Evolutionary conservation across 2,329 filamentous ascomycete genomes (phyloP), one percentile per base, ranked within the genome.

Genomic region (Clonostachys rosea): DNA sequence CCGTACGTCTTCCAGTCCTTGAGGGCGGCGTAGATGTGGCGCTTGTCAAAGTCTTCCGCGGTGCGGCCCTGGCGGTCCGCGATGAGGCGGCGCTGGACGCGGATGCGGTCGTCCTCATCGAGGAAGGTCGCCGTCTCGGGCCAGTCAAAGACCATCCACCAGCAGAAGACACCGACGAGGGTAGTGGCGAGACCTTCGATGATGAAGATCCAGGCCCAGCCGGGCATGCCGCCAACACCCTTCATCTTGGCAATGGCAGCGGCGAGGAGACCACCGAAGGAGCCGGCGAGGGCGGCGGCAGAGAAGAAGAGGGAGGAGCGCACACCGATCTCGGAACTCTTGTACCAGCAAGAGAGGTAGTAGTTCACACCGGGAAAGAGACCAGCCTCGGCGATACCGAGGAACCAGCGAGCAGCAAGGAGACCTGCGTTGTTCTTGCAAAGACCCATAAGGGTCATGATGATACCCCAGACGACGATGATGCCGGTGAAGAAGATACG

Each of bases 161-260:
- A 91, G 36, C 14, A 16, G 36, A 42, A 33, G 44, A 54, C 54
- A 58, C 61, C 60, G 36, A 77, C 66, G 34, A 71, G 2, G 5
- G 78, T 59, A 6, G 74, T 78, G 18, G 71, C 55, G 17, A 77
- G 49, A 33, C 78, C 78, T 59, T 87, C 84, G 5, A 89, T 67
- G 49, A 91, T 86, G 61, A 92, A 92, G 44, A 92, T 90, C 87
- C 86, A 91, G 2, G 80, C 73, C 88, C 88, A 91, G 2, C 85
- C 86, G 45, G 65, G 61, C 12, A 79, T 74, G 30, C 65, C 62
- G 4, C 79, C 64, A 9, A 68, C 54, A 3, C 76, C 76, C 2
- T 70, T 56, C 74, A 84, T 81, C 57, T 81, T 75, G 30, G 78
- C 73, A 44, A 85, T 76, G 18, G 71, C 81, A 24, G 74, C 75